Conservation (phyloP, 805 yeast genomes). For the Debaryomyces prosopidis region DNA sequence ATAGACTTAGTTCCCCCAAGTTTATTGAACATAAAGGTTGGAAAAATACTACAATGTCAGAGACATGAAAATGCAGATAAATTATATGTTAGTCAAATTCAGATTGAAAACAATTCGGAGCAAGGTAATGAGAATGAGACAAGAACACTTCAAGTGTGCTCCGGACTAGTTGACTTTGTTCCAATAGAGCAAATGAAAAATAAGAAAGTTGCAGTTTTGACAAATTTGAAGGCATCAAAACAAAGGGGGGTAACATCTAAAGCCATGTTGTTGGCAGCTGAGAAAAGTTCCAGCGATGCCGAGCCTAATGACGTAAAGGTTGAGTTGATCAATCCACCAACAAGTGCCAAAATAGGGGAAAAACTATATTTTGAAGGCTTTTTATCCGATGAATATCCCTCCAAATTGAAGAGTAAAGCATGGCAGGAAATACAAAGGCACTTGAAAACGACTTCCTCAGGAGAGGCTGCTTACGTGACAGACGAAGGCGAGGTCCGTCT, state of each 20-base stretch:
- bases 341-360: constrained; percentile 36
- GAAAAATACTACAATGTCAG: constrained; percentile 45
- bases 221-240: constrained; percentile 60
- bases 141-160: constrained; percentile 48
- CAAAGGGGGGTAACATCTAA: constrained; percentile 63
- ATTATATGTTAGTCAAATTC: constrained; percentile 56
- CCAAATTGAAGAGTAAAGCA: constrained; percentile 30
- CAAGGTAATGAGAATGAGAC: constrained; percentile 5
- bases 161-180: constrained; percentile 54
- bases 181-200: constrained; percentile 38
- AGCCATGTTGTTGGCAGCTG: constrained; percentile 71
- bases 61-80: constrained; percentile 60
- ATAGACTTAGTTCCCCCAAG: constrained; percentile 15
- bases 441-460: constrained; percentile 28
- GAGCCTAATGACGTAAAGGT: constrained; percentile 25
- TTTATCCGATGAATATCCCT: constrained; percentile 11
- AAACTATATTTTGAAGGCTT: constrained; percentile 35
- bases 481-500: constrained; percentile 20
- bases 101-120: constrained; percentile 18
- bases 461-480: constrained; percentile 27
- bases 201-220: constrained; percentile 50
- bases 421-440: constrained; percentile 33
- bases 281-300: constrained; percentile 8
- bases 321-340: constrained; percentile 51
- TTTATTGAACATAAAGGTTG: constrained; percentile 40